phyloP scores from a whole-genome alignment of 768 basidiomycete species.

The Boletus subparvulus region DNA sequence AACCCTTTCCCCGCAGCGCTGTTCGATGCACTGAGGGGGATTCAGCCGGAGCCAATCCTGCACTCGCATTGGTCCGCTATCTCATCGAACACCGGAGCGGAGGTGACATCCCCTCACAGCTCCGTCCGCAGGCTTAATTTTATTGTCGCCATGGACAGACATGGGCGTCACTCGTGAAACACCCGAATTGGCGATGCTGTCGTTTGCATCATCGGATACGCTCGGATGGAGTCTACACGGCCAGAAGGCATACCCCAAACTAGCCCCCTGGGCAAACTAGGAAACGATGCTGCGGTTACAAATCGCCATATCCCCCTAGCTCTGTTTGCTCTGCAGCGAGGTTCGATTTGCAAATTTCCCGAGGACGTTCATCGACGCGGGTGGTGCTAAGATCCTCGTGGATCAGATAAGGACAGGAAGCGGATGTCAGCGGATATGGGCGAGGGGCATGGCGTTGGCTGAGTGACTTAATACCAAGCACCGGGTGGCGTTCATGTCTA shows the following conservation, averaged over 20 bases:
- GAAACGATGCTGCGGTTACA: constrained; percentile 40
- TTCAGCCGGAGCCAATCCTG: constrained; percentile 71
- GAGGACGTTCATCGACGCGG: constrained; percentile 32
- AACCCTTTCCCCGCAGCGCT: constrained; percentile 71
- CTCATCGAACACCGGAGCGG: constrained; percentile 46
- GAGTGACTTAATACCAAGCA: constrained; percentile 28
- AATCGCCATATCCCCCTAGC: constrained; percentile 57
- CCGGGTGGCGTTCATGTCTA: constrained; percentile 41
- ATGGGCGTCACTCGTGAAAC: constrained; percentile 10
- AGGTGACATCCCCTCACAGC: constrained; percentile 1
- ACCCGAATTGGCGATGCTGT: constrained; percentile 13
- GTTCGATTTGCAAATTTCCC: constrained; percentile 36
- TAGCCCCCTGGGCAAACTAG: constrained; percentile 41
- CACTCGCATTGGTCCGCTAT: constrained; percentile 55
- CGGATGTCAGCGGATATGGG: constrained; percentile 35
- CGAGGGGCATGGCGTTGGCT: constrained; percentile 19
- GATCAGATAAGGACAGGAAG: constrained; percentile 34
- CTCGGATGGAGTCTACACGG: constrained; percentile 30
- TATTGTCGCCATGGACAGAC: constrained; percentile 17
- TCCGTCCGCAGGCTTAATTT: constrained; percentile 19
- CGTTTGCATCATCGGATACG: constrained; percentile 12
- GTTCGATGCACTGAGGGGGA: constrained; percentile 67
- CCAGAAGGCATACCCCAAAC: constrained; percentile 32
- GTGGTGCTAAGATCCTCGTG: constrained; percentile 34
- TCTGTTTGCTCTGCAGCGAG: constrained; percentile 38